These are phyloP conservation scores for Suillus hirtellus DNA, from an alignment of 768 basidiomycete species.

Conservation along the genomic window DNA sequence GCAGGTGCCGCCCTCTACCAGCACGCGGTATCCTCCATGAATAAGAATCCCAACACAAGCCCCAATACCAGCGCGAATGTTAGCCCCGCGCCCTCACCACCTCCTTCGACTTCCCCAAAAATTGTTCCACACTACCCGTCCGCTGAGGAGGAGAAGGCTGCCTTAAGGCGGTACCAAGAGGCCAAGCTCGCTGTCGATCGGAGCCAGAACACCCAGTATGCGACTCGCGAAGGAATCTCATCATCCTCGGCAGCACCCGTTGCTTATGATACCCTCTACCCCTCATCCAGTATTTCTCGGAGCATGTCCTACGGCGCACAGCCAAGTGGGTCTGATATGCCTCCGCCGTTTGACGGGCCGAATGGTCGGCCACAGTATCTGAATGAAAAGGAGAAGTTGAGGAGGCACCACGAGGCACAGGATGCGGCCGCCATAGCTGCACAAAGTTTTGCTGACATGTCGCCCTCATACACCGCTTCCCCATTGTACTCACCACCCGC, in stretches of 20 bases:
- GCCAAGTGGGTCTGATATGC: constrained; percentile 36
- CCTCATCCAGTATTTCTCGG: constrained; percentile 34
- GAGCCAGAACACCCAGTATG: constrained; percentile 43
- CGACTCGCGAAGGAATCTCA: constrained; percentile 23
- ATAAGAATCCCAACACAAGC: constrained; percentile 20
- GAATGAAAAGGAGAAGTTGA: constrained; percentile 70
- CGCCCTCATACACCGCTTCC: constrained; percentile 16
- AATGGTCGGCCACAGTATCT: constrained; percentile 38
- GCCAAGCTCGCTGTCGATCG: constrained; percentile 72
- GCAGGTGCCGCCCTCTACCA: constrained; percentile 46
- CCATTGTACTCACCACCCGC: constrained; percentile 22
- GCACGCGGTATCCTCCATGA: constrained; percentile 45
- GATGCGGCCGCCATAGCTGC: constrained; percentile 54
- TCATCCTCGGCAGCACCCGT: constrained; percentile 45
- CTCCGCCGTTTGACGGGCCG: constrained; percentile 56
- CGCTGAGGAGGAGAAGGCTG: constrained; percentile 77
- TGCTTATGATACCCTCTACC: constrained; percentile 64
- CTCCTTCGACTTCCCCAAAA: constrained; percentile 24
- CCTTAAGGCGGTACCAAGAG: constrained; percentile 64
- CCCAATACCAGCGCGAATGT: constrained; percentile 24
- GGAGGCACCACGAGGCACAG: constrained; percentile 62
- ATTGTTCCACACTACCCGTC: constrained; percentile 51
- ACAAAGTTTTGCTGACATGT: constrained; percentile 17
- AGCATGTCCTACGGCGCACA: constrained; percentile 23
- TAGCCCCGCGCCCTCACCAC: constrained; percentile 34